These are phyloP conservation scores for Starmerella apis DNA, from an alignment of 805 yeast genomes.

Conservation along the genomic window DNA sequence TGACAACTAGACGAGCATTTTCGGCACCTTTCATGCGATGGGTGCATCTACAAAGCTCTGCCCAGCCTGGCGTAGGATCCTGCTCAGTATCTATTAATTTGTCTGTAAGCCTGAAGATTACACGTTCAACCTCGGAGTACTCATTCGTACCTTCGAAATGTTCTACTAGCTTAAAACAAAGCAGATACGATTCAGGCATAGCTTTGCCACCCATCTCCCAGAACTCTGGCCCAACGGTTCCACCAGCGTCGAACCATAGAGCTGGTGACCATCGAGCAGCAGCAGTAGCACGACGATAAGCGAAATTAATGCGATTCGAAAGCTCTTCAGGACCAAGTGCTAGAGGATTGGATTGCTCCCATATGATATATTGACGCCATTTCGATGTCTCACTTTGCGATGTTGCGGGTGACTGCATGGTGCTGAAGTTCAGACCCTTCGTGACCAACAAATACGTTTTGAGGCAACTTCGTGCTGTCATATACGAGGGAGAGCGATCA, in stretches of 20 bases:
- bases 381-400: constrained; percentile 4
- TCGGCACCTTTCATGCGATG: constrained; percentile 56
- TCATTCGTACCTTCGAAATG: constrained; percentile 51
- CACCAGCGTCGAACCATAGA: constrained; percentile 55
- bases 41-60: constrained; percentile 57
- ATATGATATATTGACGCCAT: constrained; percentile 35
- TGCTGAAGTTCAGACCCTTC: constrained; percentile 5
- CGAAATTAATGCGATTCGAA: constrained; percentile 52
- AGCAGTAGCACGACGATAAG: constrained; percentile 60
- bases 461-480: constrained; percentile 72
- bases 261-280: constrained; percentile 56
- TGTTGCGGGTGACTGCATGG: constrained; percentile 12
- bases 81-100: constrained; percentile 29
- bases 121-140: constrained; percentile 40
- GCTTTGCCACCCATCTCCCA: constrained; percentile 47
- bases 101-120: constrained; percentile 45
- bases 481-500: constrained; percentile 71
- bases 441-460: constrained; percentile 48
- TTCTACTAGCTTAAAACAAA: constrained; percentile 61
- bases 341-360: constrained; percentile 67
- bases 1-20: constrained; percentile 63
- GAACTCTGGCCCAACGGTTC: constrained; percentile 31
- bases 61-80: constrained; percentile 52
- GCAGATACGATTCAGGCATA: constrained; percentile 59
- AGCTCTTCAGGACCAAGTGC: constrained; percentile 43